Evolutionary conservation across 176 grass and related monocot genomes (phyloP), one percentile per base, ranked within the genome.

Genomic region (Tuctoria greenei): DNA sequence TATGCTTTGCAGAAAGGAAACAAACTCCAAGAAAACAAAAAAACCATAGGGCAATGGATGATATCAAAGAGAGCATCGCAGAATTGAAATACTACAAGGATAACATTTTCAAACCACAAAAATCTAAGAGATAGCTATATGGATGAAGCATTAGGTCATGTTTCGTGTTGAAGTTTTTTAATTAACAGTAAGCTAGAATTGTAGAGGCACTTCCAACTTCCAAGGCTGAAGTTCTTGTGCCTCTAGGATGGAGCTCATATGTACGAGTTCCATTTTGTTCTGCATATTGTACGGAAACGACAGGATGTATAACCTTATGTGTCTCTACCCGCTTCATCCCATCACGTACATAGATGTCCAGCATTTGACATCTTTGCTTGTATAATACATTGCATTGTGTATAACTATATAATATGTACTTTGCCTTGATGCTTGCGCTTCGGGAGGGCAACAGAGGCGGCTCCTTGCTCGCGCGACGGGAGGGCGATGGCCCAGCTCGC

Each of bases 51-150:
- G 93, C 93, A 82, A 92, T 92, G 93, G 87, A 96, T 76, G 93
- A 96, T 84, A 92, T 92, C 46, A 92, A 82, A 87, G 93, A 92
- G 65, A 96, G 93, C 69, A 92, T 96, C 4, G 58, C 49, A 0
- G 90, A 96, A 61, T 85, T 96, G 55, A 90, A 90, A 84, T 96
- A 84, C 36, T 96, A 96, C 62, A 90, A 90, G 82, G 79, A 90
- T 70, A 89, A 81, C 58, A 96, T 96, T 83, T 96, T 96, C 79
- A 93, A 93, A 79, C 74, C 46, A 10, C 76, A 65, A 37, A 88
- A 79, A 57, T 84, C 66, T 59, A 96, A 68, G 50, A 37, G 66
- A 56, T 90, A 79, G 43, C 58, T 31, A 47, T 7, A 47, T 49
- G 6, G 24, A 26, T 55, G 36, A 74, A 64, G 10, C 16, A 10